Evolutionary conservation across 2,329 filamentous ascomycete species (phyloP).

Genomic region (Tolypocladium ovalisporum): DNA sequence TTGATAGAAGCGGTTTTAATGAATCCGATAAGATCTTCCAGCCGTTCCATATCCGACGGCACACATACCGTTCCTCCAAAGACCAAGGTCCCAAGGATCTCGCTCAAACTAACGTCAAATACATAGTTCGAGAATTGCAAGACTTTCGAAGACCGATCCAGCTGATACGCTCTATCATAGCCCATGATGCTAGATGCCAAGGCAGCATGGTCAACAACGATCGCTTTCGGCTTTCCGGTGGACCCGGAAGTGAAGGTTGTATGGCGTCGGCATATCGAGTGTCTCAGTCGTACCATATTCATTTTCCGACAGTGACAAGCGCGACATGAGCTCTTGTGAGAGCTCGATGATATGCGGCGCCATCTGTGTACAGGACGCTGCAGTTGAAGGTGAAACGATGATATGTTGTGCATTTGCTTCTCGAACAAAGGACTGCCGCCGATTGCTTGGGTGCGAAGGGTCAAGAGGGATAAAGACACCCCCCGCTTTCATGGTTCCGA

Average conservation of each 20-base stretch:
- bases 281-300: too few species aligned
- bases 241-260: constrained; percentile 18
- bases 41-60: constrained; percentile 7
- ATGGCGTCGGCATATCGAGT: too few species aligned
- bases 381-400: neutral
- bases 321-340: too few species aligned
- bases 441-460: constrained; percentile 21
- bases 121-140: constrained; percentile 39
- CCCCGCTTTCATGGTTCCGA: neutral
- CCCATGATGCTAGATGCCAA: constrained; percentile 39
- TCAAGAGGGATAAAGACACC: constrained; percentile 17
- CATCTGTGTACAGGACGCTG: neutral
- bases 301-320: too few species aligned
- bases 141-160: constrained; percentile 36
- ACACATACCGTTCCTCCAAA: constrained; percentile 11
- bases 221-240: constrained; percentile 15
- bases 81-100: constrained; percentile 10
- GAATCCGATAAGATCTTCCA: neutral
- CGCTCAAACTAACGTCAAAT: constrained; percentile 34
- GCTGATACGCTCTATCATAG: constrained; percentile 34
- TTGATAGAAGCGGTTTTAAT: neutral
- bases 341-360: neutral
- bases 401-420: constrained; percentile 1
- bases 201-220: constrained; percentile 31
- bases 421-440: constrained; percentile 3